Evolutionary conservation across 2,329 filamentous ascomycete genomes (phyloP).

Genomic region (Diaporthe sp.): DNA sequence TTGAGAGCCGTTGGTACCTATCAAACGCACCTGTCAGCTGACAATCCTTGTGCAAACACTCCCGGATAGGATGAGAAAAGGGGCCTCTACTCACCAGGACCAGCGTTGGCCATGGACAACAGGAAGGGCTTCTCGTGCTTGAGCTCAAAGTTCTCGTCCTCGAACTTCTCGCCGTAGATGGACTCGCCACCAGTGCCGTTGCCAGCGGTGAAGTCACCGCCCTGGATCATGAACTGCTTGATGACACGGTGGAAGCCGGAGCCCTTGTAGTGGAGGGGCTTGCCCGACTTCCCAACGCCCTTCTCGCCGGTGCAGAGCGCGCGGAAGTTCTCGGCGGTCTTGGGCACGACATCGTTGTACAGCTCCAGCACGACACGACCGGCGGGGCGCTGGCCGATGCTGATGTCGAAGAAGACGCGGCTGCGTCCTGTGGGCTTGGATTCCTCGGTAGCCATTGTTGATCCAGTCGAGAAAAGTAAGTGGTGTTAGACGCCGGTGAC

Average conservation of each 20-base stretch:
- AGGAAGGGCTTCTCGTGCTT: constrained; percentile 96
- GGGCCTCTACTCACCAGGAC: constrained; percentile 74
- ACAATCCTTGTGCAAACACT: too few relatives aligned
- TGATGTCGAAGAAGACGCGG: constrained; percentile 94
- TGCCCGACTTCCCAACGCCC: constrained; percentile 83
- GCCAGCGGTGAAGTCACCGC: constrained; percentile 95
- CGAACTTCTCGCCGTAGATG: constrained; percentile 97
- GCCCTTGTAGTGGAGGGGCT: constrained; percentile 93
- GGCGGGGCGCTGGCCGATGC: constrained; percentile 79
- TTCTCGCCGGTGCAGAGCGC: constrained; percentile 96
- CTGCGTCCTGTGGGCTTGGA: constrained; percentile 68
- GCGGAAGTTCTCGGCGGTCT: constrained; percentile 97
- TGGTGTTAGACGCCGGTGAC: neutral
- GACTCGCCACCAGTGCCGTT: constrained; percentile 97
- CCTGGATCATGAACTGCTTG: constrained; percentile 99
- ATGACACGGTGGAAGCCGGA: constrained; percentile 96
- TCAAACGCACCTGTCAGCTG: neutral
- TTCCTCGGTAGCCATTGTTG: constrained; percentile 57
- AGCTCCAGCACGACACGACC: constrained; percentile 92
- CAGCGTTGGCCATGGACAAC: constrained; percentile 97
- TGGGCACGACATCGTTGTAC: constrained; percentile 82
- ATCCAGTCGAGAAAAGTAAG: neutral
- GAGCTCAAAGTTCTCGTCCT: constrained; percentile 93
- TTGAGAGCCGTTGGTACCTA: constrained; percentile 94
- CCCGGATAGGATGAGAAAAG: neutral